Evolutionary conservation across 768 basidiomycete species (phyloP), one percentile per base, ranked within the genome.

Genomic region (Lactarius quietus): DNA sequence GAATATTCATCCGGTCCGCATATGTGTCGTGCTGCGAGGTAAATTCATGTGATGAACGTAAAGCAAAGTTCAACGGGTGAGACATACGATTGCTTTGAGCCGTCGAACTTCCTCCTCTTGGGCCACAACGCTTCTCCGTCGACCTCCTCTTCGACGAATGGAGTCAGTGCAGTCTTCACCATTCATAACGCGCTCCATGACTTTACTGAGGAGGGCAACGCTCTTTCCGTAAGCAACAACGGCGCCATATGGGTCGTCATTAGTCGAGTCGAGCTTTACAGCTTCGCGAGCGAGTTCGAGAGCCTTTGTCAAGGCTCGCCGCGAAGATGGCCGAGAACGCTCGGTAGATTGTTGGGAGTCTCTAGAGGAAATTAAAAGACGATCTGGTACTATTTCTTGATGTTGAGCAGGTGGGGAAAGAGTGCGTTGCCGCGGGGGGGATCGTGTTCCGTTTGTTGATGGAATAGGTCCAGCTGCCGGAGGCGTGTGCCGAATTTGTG

Each of bases 1-100:
- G 83, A 72, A 95, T 94, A 72, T 91, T 90, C 89, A 96, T 93
- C 59, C 94, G 86, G 76, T 96, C 92, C 64, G 91, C 92, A 75
- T 96, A 96, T 10, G 94, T 95, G 76, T 96, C 94, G 73, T 95
- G 94, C 93, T 95, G 74, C 18, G 57, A 20, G 58, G 26, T 57
- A 58, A 54, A 23, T 66, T 71, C 35, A 53, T 41, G 45, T 10
- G 29, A 38, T 60, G 23, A 61, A 54, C 39, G 57, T 20, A 57
- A 17, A 29, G 18, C 3, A 28, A 33, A 36, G 26, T 55, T 15
- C 18, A 12, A 45, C n/a, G 57, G 39, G 29, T 29, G 43, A 45
- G n/a, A 82, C 93, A 79, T 77, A 93, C 93, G 70, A 96, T 96
- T 68, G 90, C 90, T 77, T 90, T 89, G 63, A 96, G 78, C 69